phyloP scores from a whole-genome alignment of 106 monocot species.

The Platanthera guangdongensis region DNA sequence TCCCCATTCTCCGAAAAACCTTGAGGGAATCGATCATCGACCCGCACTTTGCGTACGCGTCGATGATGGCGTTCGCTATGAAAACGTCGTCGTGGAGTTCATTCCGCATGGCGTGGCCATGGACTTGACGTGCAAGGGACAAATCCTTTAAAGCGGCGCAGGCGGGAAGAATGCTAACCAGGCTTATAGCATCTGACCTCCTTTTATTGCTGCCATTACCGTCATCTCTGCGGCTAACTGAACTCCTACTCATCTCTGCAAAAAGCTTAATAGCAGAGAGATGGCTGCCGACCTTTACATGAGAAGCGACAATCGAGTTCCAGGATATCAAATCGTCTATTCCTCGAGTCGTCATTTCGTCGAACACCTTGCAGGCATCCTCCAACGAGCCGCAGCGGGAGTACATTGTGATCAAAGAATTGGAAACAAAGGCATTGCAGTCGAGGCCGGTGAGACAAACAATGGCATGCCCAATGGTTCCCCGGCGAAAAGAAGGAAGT shows the following conservation, averaged over 20 bases:
- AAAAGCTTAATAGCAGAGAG: conserved; percentile 52
- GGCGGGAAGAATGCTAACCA: conserved; percentile 80
- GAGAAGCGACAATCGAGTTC: conserved; percentile 65
- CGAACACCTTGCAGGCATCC: conserved; percentile 48
- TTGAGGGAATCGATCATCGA: conserved; percentile 49
- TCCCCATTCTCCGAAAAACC: conserved; percentile 48
- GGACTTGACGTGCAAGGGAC: conserved; percentile 47
- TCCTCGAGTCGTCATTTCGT: conserved; percentile 43
- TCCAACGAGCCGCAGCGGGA: conserved; percentile 36
- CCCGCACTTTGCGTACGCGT: conserved; percentile 75
- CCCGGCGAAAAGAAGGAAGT: conserved; percentile 45
- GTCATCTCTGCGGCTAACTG: neutral
- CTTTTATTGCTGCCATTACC: neutral
- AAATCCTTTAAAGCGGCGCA: conserved; percentile 47
- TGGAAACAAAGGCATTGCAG: conserved; percentile 78
- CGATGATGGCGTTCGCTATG: conserved; percentile 69
- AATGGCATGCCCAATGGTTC: conserved; percentile 42
- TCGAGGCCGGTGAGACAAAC: conserved; percentile 50
- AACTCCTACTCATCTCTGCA: conserved; percentile 28
- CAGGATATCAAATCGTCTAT: conserved; percentile 79
- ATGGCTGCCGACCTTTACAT: conserved; percentile 36
- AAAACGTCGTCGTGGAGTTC: conserved; percentile 42
- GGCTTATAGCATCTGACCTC: conserved; percentile 60
- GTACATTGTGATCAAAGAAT: conserved; percentile 71
- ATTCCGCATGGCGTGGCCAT: conserved; percentile 43